These are phyloP conservation scores for Coemansia sp. DNA, from an alignment of 371 early-diverging fungal species.

Conservation along the genomic window DNA sequence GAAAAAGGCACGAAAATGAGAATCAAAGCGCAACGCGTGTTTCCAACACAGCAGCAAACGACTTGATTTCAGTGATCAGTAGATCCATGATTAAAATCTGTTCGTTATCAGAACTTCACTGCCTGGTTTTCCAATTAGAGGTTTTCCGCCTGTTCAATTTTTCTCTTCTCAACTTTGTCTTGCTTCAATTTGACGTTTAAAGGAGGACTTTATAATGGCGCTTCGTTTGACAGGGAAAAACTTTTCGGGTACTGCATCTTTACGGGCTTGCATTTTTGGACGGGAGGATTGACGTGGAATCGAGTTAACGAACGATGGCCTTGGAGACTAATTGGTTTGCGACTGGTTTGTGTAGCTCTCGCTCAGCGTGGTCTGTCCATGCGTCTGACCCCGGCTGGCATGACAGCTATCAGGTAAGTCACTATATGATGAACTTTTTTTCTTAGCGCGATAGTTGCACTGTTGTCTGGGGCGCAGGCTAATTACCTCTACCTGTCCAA, in stretches of 20 bases:
- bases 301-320: neutral
- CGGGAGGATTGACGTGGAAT: too few species aligned
- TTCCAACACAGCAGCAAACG: too few species aligned
- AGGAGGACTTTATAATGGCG: conserved; percentile 20
- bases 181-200: neutral
- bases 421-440: neutral
- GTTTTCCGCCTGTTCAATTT: too few species aligned
- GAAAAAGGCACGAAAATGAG: too few species aligned
- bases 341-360: conserved; percentile 25
- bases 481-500: neutral
- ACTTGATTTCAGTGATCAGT: too few species aligned
- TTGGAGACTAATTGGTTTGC: neutral
- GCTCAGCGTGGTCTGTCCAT: conserved; percentile 48
- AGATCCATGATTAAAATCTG: too few species aligned
- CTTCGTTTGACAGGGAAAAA: conserved; percentile 44
- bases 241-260: conserved; percentile 28
- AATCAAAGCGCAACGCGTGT: too few species aligned
- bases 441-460: neutral
- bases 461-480: too few species aligned
- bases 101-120: too few species aligned
- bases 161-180: too few species aligned
- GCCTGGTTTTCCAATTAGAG: too few species aligned
- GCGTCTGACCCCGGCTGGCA: conserved; percentile 46
- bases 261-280: too few species aligned
- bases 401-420: conserved; percentile 40